Evolutionary conservation across 345 rosid genomes (phyloP), one percentile per base, ranked within the genome.

Genomic region (Barbarea vulgaris): DNA sequence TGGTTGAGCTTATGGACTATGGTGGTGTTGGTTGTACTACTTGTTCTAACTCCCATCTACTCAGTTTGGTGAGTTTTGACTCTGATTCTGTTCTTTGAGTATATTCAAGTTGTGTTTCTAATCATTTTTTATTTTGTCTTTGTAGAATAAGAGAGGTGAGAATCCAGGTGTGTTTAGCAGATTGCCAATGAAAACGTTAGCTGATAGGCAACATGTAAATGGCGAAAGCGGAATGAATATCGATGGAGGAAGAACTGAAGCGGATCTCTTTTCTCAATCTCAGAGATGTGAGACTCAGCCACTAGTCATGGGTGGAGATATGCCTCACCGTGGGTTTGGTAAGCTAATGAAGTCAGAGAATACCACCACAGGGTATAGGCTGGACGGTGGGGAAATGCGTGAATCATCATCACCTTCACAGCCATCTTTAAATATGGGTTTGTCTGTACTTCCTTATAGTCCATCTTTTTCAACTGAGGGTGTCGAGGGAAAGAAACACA

Each of bases 21-120:
- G 98, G 96, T 37, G 98, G 98, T 44, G 84, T 93, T 78, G 88
- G 85, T 57, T 93, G 98, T 86, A 42, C 73, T 7, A 61, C 78
- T 34, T 93, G 98, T 81, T 64, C 76, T 47, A 83, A 53, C 64
- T 75, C 57, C 71, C 79, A 80, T 72, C 84, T 12, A 56, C 80
- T 75, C 64, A 83, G 63, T 74, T 41, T 80, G 70, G 87, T 93
- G 69, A 83, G 91, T 75, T 73, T 39, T 22, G 42, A 71, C 60
- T 71, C 53, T 1, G 39, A 6, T 61, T 70, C 6, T 13, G 0
- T 57, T 58, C 3, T 11, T 46, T 61, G 25, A 9, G 34, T 51
- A 6, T 48, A 37, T 77, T 52, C 37, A 39, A 55, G 27, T 15
- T 44, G 39, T 72, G 76, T 59, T 34, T 46, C 60, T 69, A 5